phyloP scores from a whole-genome alignment of 108 stramenopile genomes.

The Skeletonema grethae region DNA sequence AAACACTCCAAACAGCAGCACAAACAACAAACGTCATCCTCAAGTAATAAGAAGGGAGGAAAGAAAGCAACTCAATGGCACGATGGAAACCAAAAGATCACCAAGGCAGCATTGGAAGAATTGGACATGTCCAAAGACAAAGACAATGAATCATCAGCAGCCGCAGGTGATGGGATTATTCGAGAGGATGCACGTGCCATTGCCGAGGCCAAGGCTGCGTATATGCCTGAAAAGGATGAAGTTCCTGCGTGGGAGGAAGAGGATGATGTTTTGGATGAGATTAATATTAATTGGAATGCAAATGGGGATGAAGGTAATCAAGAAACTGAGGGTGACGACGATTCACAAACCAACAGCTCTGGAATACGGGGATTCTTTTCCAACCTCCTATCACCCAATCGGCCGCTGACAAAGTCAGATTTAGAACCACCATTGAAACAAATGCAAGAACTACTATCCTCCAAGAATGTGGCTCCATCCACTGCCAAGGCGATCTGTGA shows the following conservation, averaged over 20 bases:
- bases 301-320: neutral
- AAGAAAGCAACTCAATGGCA: conserved; percentile 85
- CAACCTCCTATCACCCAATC: conserved; percentile 57
- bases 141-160: conserved; percentile 7
- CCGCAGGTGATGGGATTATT: conserved; percentile 21
- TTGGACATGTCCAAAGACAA: conserved; percentile 68
- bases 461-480: conserved; percentile 90
- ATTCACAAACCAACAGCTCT: conserved; percentile 41
- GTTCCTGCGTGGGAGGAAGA: conserved; percentile 74
- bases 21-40: neutral
- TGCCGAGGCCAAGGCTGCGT: conserved; percentile 87
- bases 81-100: conserved; percentile 81
- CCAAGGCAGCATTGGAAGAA: conserved; percentile 70
- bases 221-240: conserved; percentile 85
- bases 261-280: conserved; percentile 37
- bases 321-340: conserved; percentile 24
- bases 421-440: conserved; percentile 76
- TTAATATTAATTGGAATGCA: conserved; percentile 37
- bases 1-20: conserved; percentile 11
- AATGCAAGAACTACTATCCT: conserved; percentile 81
- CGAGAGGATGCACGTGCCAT: conserved; percentile 62
- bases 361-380: conserved; percentile 60
- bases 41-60: conserved; percentile 45
- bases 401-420: conserved; percentile 60
- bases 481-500: conserved; percentile 81